Evolutionary conservation across 1,284 basidiomycete genomes (phyloP).

Genomic region (Ceratobasidium sp.): DNA sequence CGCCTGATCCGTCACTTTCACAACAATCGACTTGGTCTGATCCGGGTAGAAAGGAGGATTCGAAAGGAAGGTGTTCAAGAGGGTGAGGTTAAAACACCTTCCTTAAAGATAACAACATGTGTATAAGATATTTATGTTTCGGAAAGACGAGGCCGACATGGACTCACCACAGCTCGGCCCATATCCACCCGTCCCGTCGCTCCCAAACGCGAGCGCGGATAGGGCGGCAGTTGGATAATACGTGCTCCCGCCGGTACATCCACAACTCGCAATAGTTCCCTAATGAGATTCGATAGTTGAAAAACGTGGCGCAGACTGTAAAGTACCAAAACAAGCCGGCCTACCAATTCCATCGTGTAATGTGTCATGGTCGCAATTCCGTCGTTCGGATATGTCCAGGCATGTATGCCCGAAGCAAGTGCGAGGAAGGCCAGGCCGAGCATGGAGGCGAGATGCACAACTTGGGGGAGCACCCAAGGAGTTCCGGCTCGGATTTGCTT

Average conservation of each 20-base stretch:
- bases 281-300: background rate
- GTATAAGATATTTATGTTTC: background rate
- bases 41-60: conserved; percentile 77
- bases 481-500: conserved; percentile 22
- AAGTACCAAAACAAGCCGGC: background rate
- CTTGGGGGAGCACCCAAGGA: background rate
- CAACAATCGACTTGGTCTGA: conserved; percentile 70
- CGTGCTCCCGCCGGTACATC: conserved; percentile 76
- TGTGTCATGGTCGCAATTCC: conserved; percentile 45
- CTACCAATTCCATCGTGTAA: conserved; percentile 36
- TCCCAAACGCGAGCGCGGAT: conserved; percentile 81
- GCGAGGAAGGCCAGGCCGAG: background rate
- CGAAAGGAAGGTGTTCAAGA: conserved; percentile 74
- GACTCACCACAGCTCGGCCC: conserved; percentile 71
- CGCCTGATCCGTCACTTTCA: conserved; percentile 48
- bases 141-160: background rate
- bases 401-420: background rate
- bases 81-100: conserved; percentile 79
- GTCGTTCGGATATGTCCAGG: conserved; percentile 38
- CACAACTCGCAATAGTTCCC: conserved; percentile 60
- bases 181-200: conserved; percentile 68
- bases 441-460: conserved; percentile 9
- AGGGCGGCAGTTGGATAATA: conserved; percentile 81
- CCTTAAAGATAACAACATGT: conserved; percentile 52
- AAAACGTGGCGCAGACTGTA: conserved; percentile 6